phyloP scores from a whole-genome alignment of 176 grass and related monocot species.

The Oryza meridionalis region DNA sequence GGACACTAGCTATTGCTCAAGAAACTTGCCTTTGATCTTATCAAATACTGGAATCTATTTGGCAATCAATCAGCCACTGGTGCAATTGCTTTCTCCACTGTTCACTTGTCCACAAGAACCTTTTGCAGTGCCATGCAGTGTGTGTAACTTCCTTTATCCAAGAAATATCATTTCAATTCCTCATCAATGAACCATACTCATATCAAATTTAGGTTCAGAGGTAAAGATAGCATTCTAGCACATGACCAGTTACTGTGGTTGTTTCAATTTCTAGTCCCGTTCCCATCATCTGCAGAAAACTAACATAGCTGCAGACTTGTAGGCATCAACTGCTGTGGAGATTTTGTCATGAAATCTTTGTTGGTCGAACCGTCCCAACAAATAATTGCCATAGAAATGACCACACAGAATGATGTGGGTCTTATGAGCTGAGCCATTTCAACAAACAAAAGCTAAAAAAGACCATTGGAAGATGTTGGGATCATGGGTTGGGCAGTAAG shows the following conservation, averaged over 20 bases:
- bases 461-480: neutral
- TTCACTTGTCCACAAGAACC: neutral
- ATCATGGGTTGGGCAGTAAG: neutral
- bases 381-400: neutral
- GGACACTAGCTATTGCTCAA: neutral
- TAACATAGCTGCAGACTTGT: neutral
- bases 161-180: neutral
- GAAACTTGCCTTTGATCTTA: neutral
- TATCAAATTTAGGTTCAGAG: neutral
- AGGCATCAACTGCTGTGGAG: neutral
- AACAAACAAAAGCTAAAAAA: neutral
- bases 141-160: neutral
- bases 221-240: neutral
- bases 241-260: neutral
- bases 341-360: neutral
- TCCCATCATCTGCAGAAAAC: neutral
- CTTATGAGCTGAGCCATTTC: conserved; percentile 12
- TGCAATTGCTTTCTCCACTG: neutral
- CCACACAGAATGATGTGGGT: neutral
- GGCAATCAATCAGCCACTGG: neutral
- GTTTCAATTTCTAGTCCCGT: neutral
- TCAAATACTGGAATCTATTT: neutral
- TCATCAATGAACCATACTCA: neutral
- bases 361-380: neutral
- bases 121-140: neutral